These are phyloP conservation scores for Russula virescens DNA, from an alignment of 768 basidiomycete genomes.

Conservation along the genomic window DNA sequence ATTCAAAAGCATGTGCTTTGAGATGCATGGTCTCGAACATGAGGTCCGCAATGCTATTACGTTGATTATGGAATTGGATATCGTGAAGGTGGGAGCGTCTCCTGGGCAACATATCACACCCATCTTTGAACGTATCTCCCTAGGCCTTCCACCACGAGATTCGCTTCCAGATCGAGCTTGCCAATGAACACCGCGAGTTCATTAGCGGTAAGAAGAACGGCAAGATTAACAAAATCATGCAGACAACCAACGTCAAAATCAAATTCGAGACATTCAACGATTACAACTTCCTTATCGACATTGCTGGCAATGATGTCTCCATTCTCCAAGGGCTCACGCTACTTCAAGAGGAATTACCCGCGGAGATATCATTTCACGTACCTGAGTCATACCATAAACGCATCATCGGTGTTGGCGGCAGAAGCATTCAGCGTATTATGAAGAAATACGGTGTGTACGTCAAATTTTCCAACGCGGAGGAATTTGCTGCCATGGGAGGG, in stretches of 20 bases:
- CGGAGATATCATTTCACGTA: conserved; percentile 97
- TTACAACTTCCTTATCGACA: conserved; percentile 90
- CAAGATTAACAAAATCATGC: conserved; percentile 99
- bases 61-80: conserved; percentile 85
- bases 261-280: conserved; percentile 99
- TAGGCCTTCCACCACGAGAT: conserved; percentile 96
- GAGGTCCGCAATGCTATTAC: conserved; percentile 83
- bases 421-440: conserved; percentile 99
- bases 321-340: conserved; percentile 84
- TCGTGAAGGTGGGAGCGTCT: conserved; percentile 65
- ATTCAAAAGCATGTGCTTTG: conserved; percentile 96
- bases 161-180: conserved; percentile 94
- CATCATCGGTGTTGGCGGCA: conserved; percentile 96
- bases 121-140: not conserved
- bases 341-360: conserved; percentile 95
- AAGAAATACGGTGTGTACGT: conserved; percentile 99
- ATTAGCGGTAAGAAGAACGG: conserved; percentile 99
- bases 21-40: conserved; percentile 90
- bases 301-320: conserved; percentile 77
- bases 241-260: conserved; percentile 94
- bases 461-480: conserved; percentile 97
- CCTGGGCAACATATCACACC: not conserved
- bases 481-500: conserved; percentile 90
- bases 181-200: conserved; percentile 97
- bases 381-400: conserved; percentile 98